phyloP scores from a whole-genome alignment of 2,329 filamentous ascomycete species.

The Paracoccidioides brasiliensis region DNA sequence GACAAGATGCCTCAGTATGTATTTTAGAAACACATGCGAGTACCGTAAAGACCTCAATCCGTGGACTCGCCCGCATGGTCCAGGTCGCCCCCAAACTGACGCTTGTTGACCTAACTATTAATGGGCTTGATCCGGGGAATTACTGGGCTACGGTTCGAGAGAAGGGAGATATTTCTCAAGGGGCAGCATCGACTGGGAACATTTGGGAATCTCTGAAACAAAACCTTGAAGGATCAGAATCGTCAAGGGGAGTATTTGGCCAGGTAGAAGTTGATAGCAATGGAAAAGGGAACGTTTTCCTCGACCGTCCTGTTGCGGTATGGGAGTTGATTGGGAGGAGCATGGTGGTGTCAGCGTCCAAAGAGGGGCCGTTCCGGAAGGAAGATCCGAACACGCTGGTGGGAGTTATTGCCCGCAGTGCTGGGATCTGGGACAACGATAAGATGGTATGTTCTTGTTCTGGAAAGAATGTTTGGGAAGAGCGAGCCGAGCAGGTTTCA shows the following conservation, averaged over 20 bases:
- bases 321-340: constrained; percentile 95
- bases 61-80: constrained; percentile 85
- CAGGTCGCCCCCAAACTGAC: constrained; percentile 69
- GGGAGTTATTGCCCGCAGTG: constrained; percentile 86
- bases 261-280: constrained; percentile 60
- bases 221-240: constrained; percentile 28
- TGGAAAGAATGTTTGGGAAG: constrained; percentile 96
- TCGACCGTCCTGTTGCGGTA: constrained; percentile 71
- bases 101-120: constrained; percentile 74
- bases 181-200: constrained; percentile 67
- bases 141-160: constrained; percentile 79
- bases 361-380: constrained; percentile 45
- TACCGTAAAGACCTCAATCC: constrained; percentile 52
- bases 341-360: constrained; percentile 67
- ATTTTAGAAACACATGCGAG: constrained; percentile 77
- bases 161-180: constrained; percentile 72
- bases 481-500: constrained; percentile 74
- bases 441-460: constrained; percentile 98
- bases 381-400: constrained; percentile 80
- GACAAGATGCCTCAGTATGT: constrained; percentile 64
- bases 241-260: constrained; percentile 54
- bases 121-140: constrained; percentile 64
- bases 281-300: constrained; percentile 65
- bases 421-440: constrained; percentile 97
- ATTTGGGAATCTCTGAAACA: constrained; percentile 55